phyloP scores from a whole-genome alignment of 169 alveolate species.

The Plasmodium inui region DNA sequence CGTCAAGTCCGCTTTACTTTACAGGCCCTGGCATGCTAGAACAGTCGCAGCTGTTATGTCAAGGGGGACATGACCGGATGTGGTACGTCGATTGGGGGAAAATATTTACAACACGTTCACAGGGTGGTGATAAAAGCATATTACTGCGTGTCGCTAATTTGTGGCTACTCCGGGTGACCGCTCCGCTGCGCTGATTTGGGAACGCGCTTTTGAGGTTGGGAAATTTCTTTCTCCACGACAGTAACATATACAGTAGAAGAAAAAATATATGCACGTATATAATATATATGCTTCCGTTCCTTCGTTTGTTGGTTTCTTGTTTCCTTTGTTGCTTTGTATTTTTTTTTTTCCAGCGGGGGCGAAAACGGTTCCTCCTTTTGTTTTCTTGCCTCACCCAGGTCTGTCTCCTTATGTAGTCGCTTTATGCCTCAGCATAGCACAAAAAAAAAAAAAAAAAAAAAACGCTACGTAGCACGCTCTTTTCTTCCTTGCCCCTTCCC shows the following conservation, averaged over 20 bases:
- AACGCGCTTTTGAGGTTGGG: background rate
- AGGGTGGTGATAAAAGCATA: background rate
- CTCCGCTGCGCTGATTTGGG: background rate
- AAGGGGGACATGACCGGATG: background rate
- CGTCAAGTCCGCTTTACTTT: background rate
- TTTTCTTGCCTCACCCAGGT: background rate
- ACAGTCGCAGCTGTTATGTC: background rate
- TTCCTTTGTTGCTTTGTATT: background rate
- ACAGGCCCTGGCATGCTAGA: background rate
- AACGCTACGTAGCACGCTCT: background rate
- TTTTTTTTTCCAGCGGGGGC: background rate
- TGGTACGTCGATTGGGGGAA: background rate
- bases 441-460: background rate
- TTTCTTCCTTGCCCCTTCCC: background rate
- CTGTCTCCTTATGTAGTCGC: background rate
- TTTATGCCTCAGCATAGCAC: background rate
- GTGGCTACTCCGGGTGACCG: background rate
- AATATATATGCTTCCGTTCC: background rate
- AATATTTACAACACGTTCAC: background rate
- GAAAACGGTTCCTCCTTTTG: background rate
- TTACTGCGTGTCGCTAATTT: background rate
- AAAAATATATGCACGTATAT: background rate
- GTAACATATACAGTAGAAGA: background rate
- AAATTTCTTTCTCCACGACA: background rate
- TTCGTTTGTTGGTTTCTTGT: background rate